A percentile compares a stretch with the other conserved stretches of the same genome.
Evolutionary conservation across 2,329 filamentous ascomycete genomes (phyloP).

Genomic region (Fusarium beomiforme): DNA sequence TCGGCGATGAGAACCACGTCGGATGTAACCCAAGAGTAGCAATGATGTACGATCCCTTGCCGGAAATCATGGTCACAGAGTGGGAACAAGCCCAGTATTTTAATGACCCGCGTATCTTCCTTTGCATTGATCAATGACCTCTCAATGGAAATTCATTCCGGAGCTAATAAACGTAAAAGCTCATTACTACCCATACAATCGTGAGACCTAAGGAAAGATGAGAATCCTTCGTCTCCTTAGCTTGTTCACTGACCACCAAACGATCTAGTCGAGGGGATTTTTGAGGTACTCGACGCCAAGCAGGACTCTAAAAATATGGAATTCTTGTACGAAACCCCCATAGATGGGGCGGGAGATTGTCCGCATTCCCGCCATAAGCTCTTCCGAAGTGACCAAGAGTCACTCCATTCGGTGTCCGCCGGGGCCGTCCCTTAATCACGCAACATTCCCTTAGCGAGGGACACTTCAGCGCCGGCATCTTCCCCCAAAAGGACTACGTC

Average conservation of each 20-base stretch:
- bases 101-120: not conserved
- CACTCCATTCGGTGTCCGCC: not conserved
- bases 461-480: not conserved
- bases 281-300: not conserved
- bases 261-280: not conserved
- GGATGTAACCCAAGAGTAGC: not conserved
- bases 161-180: not conserved
- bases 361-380: not conserved
- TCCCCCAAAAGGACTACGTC: not conserved
- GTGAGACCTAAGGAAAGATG: not conserved
- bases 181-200: not conserved
- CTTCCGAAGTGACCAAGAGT: not conserved
- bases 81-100: not conserved
- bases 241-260: not conserved
- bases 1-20: not conserved
- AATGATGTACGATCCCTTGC: not conserved
- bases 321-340: not conserved
- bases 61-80: not conserved
- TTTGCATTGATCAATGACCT: not conserved
- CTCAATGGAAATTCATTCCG: not conserved
- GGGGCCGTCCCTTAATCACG: not conserved
- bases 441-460: not conserved
- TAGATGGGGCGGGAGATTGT: not conserved
- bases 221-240: not conserved
- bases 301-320: not conserved